Evolutionary conservation across 306 rosid genomes (phyloP).

Genomic region (Echinosophora koreensis): DNA sequence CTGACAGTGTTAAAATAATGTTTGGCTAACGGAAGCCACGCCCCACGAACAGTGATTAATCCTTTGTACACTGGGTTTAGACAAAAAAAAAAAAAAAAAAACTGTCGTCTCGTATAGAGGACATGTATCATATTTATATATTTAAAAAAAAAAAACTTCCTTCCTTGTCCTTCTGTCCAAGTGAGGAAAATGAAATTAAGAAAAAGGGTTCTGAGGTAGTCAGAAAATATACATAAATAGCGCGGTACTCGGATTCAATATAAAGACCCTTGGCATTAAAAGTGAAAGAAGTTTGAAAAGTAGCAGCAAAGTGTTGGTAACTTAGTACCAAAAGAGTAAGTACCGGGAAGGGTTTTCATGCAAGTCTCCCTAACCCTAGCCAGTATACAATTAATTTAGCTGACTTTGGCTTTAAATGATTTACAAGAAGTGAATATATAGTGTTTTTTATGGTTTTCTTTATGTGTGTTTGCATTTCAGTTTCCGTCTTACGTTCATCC

Average conservation of each 20-base stretch:
- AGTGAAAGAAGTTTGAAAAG: slow-evolving; percentile 46
- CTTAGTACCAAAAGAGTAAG: slow-evolving; percentile 1
- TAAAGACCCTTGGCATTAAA: slow-evolving; percentile 52
- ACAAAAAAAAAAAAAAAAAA: not conserved
- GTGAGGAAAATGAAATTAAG: slow-evolving; percentile 17
- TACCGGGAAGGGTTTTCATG: slow-evolving; percentile 18
- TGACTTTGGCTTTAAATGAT: not conserved
- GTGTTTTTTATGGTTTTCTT: slow-evolving; percentile 13
- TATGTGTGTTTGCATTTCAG: no score
- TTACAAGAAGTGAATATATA: not conserved
- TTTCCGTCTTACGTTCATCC: no score
- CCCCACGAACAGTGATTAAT: no score
- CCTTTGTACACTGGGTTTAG: no score
- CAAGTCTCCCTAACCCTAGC: slow-evolving; percentile 53
- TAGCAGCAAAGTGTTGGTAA: not conserved
- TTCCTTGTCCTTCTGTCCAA: not conserved
- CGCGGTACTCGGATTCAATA: slow-evolving; percentile 37
- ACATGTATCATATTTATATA: not conserved
- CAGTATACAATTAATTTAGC: not conserved
- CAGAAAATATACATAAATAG: slow-evolving; percentile 33
- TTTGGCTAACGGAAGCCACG: no score
- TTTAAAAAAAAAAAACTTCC: not conserved
- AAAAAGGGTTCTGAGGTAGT: slow-evolving; percentile 38
- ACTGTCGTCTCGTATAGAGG: not conserved
- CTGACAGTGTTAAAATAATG: no score